Base-by-base conservation (phyloP, 345 rosid genomes). In the Eucalyptus sp. region DNA sequence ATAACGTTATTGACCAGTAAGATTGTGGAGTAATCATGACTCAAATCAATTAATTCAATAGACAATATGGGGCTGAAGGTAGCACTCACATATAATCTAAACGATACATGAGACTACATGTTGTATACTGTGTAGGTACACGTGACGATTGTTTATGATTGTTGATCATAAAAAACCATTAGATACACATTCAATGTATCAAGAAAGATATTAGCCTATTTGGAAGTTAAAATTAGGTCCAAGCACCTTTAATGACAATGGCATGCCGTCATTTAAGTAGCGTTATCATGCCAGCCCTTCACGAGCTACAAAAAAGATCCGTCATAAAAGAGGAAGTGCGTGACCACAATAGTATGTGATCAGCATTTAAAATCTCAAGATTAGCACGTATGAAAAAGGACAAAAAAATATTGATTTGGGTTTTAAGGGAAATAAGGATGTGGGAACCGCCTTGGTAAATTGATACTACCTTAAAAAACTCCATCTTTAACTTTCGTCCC, bases 121-220 rank as follows among this genome's bases (percentile, higher is more conserved):
- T 10, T 4, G 9, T 56, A 1, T 56, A 22, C 1, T 24, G 0
- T 10, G 1, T 0, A 22, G 13, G 62, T 24, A 13, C 62, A 56
- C 24, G 62, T 2, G 13, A 56, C 6, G 6, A 8, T 56, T 24
- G 29, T 56, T 56, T 24, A 56, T 1, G 62, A 52, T 56, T 10
- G 29, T 8, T 6, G 3, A 56, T 56, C 62, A 56, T 18, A 24
- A 56, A 56, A 56, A 24, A 56, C 5, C 13, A 56, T 24, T 22
- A 4, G 29, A 56, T 56, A 10, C 29, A 9, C 62, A 24, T 56
- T 24, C 1, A 56, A 24, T 56, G 62, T 24, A 56, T 24, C 29
- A 10, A 56, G 62, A 56, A 0, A 29, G 62, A 56, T 56, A 56
- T 56, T 56, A 4, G 29, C 62, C 13, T 56, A 3, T 24, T 24